Evolutionary conservation across 2,329 filamentous ascomycete genomes (phyloP), one percentile per base, ranked within the genome.

Genomic region (Thelonectria olida): DNA sequence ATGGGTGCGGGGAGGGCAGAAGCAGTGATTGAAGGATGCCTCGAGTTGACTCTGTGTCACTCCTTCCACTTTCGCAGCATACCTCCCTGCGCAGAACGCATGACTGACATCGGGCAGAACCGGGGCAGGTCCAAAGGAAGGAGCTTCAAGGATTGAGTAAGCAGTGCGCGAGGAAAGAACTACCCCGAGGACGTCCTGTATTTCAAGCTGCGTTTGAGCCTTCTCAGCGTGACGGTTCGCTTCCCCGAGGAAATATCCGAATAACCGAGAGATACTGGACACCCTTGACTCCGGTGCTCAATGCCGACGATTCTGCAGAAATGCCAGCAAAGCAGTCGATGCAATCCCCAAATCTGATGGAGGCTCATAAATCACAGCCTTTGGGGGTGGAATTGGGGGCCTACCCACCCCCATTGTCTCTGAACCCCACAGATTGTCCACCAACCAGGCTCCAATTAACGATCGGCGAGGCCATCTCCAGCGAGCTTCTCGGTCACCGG

Each of bases 321-420:
- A 23, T 42, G 20, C 39, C 17, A 22, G 10, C 20, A 13, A 4
- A 5, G 12, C 20, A 13, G n/a, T n/a, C 25, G 22, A 44, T 25
- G 5, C 22, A n/a, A 25, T 47, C 67, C 68, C 68, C 65, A 70
- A 68, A 62, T 66, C 55, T 54, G 42, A 66, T 49, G 66, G 57
- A 49, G 4, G 25, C 4, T 38, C 39, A 23, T 27, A 44, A 44
- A 27, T 61, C 58, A 20, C 61, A 62, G 58, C 28, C 27, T 53
- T 71, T 70, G 68, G 67, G 68, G 64, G 67, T 60, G 15, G 36
- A 22, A 39, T 70, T 70, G 67, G 68, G 67, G 67, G 67, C 54
- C 57, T 63, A 56, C 20, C 22, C 22, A 28, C 51, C 54, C 50
- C 54, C 49, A 58, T 58, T 56, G 23, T 48, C 54, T 53, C 49